A percentile compares a stretch with the other conserved stretches of the same genome.
These are phyloP conservation scores for Monilinia vaccinii-corymbosi DNA, from an alignment of 2,329 filamentous ascomycete species.

Conservation along the genomic window DNA sequence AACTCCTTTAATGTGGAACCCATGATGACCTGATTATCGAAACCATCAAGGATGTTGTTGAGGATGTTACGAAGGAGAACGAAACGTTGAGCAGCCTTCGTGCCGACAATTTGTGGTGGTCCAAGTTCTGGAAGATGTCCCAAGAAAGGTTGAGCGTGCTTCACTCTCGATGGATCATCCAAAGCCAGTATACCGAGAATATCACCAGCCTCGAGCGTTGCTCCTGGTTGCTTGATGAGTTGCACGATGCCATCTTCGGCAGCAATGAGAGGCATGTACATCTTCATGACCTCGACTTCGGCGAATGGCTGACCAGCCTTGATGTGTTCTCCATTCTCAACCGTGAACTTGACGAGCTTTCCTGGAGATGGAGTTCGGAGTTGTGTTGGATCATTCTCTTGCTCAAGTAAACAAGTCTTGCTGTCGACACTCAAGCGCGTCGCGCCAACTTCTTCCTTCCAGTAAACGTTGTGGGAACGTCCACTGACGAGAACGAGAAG, in stretches of 20 bases:
- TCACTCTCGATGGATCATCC: conserved; percentile 91
- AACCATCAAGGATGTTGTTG: conserved; percentile 81
- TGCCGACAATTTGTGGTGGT: conserved; percentile 76
- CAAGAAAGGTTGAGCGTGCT: conserved; percentile 90
- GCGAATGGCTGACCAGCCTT: conserved; percentile 87
- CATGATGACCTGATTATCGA: conserved; percentile 98
- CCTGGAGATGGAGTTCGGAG: conserved; percentile 89
- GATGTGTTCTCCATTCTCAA: conserved; percentile 91
- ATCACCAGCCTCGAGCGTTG: conserved; percentile 94
- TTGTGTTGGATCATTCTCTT: conserved; percentile 98
- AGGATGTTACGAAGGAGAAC: conserved; percentile 67
- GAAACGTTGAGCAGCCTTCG: conserved; percentile 86
- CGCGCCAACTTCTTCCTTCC: conserved; percentile 97
- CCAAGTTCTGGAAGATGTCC: conserved; percentile 84
- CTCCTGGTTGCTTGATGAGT: conserved; percentile 97
- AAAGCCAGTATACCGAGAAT: conserved; percentile 95
- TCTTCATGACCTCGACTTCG: conserved; percentile 99
- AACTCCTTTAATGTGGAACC: conserved; percentile 74
- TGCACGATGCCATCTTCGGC: conserved; percentile 95
- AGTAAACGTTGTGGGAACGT: conserved; percentile 96
- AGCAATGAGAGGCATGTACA: conserved; percentile 98
- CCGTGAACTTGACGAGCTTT: conserved; percentile 95
- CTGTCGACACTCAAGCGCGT: conserved; percentile 93
- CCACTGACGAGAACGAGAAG: conserved; percentile 84
- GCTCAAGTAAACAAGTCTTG: conserved; percentile 96